phyloP scores from a whole-genome alignment of 371 early-diverging fungal genomes.

The Mortierella polycephala region DNA sequence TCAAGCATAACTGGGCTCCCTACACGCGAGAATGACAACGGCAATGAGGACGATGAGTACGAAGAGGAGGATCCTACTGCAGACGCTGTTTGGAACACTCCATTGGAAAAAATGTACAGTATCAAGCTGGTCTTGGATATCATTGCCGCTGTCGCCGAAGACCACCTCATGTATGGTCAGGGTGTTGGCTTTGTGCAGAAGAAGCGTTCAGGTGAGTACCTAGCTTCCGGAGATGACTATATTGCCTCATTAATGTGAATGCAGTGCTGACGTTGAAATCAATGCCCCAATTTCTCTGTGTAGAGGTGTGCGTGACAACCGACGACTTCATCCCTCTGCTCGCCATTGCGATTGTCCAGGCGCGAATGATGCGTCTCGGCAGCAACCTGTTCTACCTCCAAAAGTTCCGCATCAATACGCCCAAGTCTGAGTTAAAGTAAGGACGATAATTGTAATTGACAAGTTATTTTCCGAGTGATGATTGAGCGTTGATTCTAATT shows the following conservation, averaged over 20 bases:
- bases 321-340: conserved; percentile 74
- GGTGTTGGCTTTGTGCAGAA: conserved; percentile 39
- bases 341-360: conserved; percentile 64
- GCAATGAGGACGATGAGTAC: conserved; percentile 3
- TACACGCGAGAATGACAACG: neutral
- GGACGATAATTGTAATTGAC: neutral
- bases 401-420: conserved; percentile 61
- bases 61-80: conserved; percentile 18
- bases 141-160: conserved; percentile 42
- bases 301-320: conserved; percentile 63
- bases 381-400: conserved; percentile 69
- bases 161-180: conserved; percentile 39
- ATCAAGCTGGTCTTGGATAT: conserved; percentile 44
- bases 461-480: neutral
- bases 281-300: neutral
- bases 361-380: conserved; percentile 61
- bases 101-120: conserved; percentile 44
- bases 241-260: too few relatives aligned
- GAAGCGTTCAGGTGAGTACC: conserved; percentile 36
- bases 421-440: conserved; percentile 65
- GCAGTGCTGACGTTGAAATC: too few relatives aligned
- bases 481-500: neutral
- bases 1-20: neutral
- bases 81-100: conserved; percentile 42
- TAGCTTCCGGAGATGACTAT: neutral